Evolutionary conservation across 2,329 filamentous ascomycete genomes (phyloP), one percentile per base, ranked within the genome.

Genomic region (Aureobasidium sp.): DNA sequence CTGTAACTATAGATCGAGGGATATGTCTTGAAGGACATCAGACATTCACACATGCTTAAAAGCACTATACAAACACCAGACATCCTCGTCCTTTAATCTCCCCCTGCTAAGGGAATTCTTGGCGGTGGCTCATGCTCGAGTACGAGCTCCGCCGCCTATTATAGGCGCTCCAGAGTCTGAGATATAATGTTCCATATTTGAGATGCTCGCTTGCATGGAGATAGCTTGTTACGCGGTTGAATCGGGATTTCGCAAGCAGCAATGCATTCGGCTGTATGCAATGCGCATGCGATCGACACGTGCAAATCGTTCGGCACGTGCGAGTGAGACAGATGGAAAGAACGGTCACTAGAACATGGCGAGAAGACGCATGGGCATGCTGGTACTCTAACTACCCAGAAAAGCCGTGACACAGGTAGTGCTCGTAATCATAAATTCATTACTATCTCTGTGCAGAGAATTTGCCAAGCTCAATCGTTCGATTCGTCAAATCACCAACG

Each of bases 241-340:
- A 24, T 36, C 10, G 47, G n/a, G 12, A 9, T 36, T 20, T 20
- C 29, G 32, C 47, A 15, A 20, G 32, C 9, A 36, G 15, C 20
- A 13, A 34, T 20, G n/a, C 32, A 34, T 20, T n/a, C 24, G 34
- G 13, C 17, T 27, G 34, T 39, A 13, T n/a, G 24, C 1, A 26
- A n/a, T 26, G 34, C 39, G 34, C 36, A 41, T 44, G 9, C n/a
- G 41, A 57, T 46, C 27, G 39, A 46, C 39, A 56, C 37, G 15
- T 56, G 52, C 34, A 37, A 57, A 34, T 57, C 53, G 27, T 57
- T 36, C 53, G 27, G 39, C 53, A 36, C 53, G 53, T 44, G 53
- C 27, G 29, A 9, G 34, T 46, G 29, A 36, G 15, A 44, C 53
- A 34, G 37, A 57, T 46, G n/a, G 27, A 3, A 46, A 20, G n/a